phyloP scores from a whole-genome alignment of 2,329 filamentous ascomycete species.

The Fusarium sp. region DNA sequence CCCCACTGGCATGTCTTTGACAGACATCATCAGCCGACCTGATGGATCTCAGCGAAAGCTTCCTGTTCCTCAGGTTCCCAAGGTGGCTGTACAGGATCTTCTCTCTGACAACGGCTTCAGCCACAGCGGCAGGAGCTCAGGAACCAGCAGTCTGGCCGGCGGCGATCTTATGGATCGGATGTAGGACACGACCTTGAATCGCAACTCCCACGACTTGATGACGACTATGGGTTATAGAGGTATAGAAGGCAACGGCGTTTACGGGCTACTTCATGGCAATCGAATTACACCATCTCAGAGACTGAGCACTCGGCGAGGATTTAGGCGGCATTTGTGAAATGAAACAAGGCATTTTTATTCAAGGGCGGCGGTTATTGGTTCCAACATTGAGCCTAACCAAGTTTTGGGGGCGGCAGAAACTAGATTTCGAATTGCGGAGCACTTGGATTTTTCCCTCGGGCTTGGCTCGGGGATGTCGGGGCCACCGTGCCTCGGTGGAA shows the following conservation, averaged over 20 bases:
- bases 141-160: slow-evolving; percentile 79
- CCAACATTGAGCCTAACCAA: slow-evolving; percentile 9
- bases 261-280: slow-evolving; percentile 43
- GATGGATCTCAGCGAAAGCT: slow-evolving; percentile 91
- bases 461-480: slow-evolving; percentile 43
- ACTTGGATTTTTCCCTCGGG: slow-evolving; percentile 46
- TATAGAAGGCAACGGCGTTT: slow-evolving; percentile 54
- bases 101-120: slow-evolving; percentile 74
- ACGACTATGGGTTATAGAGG: slow-evolving; percentile 51
- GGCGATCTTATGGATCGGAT: slow-evolving; percentile 70
- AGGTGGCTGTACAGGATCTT: slow-evolving; percentile 87
- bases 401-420: slow-evolving; percentile 35
- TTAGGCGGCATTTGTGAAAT: slow-evolving; percentile 42
- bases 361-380: slow-evolving; percentile 19
- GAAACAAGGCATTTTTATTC: slow-evolving; percentile 33
- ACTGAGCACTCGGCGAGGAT: slow-evolving; percentile 40
- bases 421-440: slow-evolving; percentile 45
- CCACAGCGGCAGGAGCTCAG: slow-evolving; percentile 79
- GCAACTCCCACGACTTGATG: slow-evolving; percentile 51
- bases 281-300: slow-evolving; percentile 39
- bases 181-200: slow-evolving; percentile 45
- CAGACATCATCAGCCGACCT: slow-evolving; percentile 89
- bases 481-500: slow-evolving; percentile 37
- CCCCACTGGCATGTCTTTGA: slow-evolving; percentile 78
- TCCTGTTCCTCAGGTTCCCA: slow-evolving; percentile 89